phyloP scores from a whole-genome alignment of 1,139 yeast species.

The Blastobotrys indianensis region DNA sequence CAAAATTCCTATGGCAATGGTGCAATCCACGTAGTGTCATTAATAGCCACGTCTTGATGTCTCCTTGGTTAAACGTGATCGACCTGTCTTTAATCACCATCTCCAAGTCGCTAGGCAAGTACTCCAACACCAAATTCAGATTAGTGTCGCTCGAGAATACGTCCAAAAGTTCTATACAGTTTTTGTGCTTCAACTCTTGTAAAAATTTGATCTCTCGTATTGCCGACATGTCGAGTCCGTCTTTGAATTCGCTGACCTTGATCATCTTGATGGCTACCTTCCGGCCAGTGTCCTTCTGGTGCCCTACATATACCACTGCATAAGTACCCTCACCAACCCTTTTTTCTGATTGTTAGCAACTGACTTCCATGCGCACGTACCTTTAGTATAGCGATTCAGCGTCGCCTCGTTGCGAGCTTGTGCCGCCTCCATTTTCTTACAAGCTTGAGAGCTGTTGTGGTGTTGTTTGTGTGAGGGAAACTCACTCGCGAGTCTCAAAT shows the following conservation, averaged over 20 bases:
- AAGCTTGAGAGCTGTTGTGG: background rate
- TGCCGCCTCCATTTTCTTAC: conserved; percentile 10
- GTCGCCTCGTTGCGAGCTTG: conserved; percentile 21
- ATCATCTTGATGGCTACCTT: conserved; percentile 90
- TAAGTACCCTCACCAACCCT: conserved; percentile 99
- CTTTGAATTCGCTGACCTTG: conserved; percentile 89
- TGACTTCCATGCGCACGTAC: conserved; percentile 14
- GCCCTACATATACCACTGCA: conserved; percentile 90
- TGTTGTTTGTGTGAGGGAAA: background rate
- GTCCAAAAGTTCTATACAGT: conserved; percentile 82
- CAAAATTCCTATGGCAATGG: conserved; percentile 88
- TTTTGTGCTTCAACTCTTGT: conserved; percentile 76
- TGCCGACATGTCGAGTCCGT: conserved; percentile 97
- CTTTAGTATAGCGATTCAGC: conserved; percentile 29
- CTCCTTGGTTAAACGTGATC: conserved; percentile 75
- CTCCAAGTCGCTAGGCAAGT: conserved; percentile 86
- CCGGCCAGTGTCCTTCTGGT: conserved; percentile 44
- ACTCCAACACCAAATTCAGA: conserved; percentile 83
- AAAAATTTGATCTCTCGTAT: conserved; percentile 89
- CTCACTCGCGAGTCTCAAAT: background rate
- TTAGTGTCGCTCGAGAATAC: conserved; percentile 70
- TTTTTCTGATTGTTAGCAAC: conserved; percentile 39
- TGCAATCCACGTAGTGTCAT: conserved; percentile 94
- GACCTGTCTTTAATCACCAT: conserved; percentile 76
- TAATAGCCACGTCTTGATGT: conserved; percentile 86